Base-by-base conservation (phyloP, 75 land plant species). In the Cunninghamia lanceolata region DNA sequence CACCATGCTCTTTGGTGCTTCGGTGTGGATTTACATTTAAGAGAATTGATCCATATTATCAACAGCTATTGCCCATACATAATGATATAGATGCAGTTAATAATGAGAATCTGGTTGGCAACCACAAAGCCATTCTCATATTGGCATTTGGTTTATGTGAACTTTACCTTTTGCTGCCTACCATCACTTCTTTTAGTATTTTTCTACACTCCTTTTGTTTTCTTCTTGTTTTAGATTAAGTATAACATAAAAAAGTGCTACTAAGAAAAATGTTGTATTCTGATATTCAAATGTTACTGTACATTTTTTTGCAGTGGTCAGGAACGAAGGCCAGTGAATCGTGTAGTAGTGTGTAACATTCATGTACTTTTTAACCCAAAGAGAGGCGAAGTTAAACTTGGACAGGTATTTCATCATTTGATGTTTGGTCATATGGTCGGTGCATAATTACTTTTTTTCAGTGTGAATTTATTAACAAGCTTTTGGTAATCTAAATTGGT, bases 281-380 rank as follows among this genome's bases (percentile, higher is more conserved):
- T 82, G n/a, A 79, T 42, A 42, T 79, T 79, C 9, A 43, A 43
- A 39, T 11, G 43, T 78, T 78, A 21, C 81, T 79, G n/a, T 79
- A 43, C 28, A 19, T 45, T 83, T 50, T 21, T 83, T 82, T 54
- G 63, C 84, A 83, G 84, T 36, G 42, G 25, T 15, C 84, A 16
- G 47, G 54, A 52, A 83, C 50, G 1, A 28, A 32, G 17, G 34
- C 66, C 68, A 85, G 82, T 87, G 39, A 91, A 94, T 78, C 89
- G 86, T 87, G 90, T 98, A 43, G 96, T 96, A 8, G 92, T 98
- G 28, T 99, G 96, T 76, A 98, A 98, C 88, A 96, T 92, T 83
- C 99, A 98, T 93, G 99, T 98, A 71, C 97, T 95, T 80, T 98
- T 88, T 86, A 98, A 98, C 89, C 99, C 99, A 40, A 98, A 89